Evolutionary conservation across 1,284 basidiomycete genomes (phyloP).

Genomic region (Ustilago trichophora): DNA sequence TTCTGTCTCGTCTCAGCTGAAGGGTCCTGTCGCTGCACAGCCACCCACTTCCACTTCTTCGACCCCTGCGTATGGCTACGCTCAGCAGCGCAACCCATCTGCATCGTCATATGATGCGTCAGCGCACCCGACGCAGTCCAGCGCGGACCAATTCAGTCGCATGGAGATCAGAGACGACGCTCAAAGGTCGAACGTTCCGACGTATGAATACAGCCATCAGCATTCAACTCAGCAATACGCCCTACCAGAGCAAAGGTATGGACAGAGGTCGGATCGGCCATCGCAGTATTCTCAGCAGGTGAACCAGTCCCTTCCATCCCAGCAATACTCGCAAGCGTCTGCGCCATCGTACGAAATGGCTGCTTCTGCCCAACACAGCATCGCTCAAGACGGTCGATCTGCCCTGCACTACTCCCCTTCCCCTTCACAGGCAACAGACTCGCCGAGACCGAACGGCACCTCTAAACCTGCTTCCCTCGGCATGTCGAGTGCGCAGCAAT

Average conservation of each 20-base stretch:
- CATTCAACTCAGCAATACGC: constrained; percentile 1
- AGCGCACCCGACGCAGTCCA: too few relatives aligned
- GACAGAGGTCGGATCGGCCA: not conserved
- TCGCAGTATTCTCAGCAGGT: constrained; percentile 7
- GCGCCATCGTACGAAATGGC: not conserved
- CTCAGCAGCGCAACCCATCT: constrained; percentile 9
- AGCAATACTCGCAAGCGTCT: not conserved
- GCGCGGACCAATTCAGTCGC: constrained; percentile 12
- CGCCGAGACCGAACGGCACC: not conserved
- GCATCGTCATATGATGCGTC: constrained; percentile 9
- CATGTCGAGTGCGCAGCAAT: not conserved
- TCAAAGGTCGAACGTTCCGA: not conserved
- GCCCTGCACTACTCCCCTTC: not conserved
- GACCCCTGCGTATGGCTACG: not conserved
- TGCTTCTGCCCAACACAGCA: not conserved
- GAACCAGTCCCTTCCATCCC: not conserved
- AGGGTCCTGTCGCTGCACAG: not conserved
- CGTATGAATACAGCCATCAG: constrained; percentile 1
- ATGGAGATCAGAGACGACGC: constrained; percentile 15
- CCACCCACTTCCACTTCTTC: not conserved
- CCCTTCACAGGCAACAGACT: not conserved
- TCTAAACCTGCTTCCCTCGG: not conserved
- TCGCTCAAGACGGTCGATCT: not conserved
- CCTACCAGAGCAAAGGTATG: not conserved
- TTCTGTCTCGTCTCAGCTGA: not conserved